These are phyloP conservation scores for Pseudogymnoascus sp. DNA, from an alignment of 2,329 filamentous ascomycete genomes.

Conservation along the genomic window DNA sequence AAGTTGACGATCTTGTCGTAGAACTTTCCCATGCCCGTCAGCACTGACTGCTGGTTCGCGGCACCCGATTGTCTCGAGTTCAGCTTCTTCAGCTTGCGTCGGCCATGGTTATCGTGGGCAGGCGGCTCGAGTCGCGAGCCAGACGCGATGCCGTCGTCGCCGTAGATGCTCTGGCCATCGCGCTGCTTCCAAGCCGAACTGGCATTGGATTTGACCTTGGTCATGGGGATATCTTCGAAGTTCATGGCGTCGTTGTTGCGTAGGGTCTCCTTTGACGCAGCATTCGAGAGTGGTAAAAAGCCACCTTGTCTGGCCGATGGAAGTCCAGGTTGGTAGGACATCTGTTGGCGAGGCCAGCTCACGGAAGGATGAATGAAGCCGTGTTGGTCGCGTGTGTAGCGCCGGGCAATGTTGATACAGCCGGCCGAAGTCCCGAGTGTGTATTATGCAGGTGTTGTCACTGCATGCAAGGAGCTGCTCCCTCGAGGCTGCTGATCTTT, in stretches of 20 bases:
- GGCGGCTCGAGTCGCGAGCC: neutral
- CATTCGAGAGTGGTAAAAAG: neutral
- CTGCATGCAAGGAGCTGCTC: neutral
- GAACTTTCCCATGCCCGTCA: slow-evolving; percentile 58
- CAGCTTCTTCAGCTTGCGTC: slow-evolving; percentile 38
- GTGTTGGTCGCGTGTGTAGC: neutral
- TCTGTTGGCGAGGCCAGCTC: neutral
- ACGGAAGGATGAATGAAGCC: neutral
- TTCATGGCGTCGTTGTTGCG: neutral
- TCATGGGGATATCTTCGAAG: slow-evolving; percentile 3
- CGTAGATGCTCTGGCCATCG: slow-evolving; percentile 9
- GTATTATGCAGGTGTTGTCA: neutral
- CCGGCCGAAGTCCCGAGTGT: neutral
- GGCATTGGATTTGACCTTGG: neutral
- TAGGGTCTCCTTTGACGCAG: slow-evolving; percentile 1
- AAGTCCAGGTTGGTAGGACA: neutral
- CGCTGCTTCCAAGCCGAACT: slow-evolving; percentile 9
- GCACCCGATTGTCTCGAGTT: slow-evolving; percentile 34
- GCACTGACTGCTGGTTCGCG: slow-evolving; percentile 42
- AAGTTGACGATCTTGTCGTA: slow-evolving; percentile 57
- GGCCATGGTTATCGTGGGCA: slow-evolving; percentile 29
- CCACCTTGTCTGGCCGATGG: neutral
- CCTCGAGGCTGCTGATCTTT: neutral
- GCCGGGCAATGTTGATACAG: neutral
- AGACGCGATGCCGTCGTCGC: slow-evolving; percentile 6